phyloP scores from a whole-genome alignment of 2,329 filamentous ascomycete species.

The Phoma sp. region DNA sequence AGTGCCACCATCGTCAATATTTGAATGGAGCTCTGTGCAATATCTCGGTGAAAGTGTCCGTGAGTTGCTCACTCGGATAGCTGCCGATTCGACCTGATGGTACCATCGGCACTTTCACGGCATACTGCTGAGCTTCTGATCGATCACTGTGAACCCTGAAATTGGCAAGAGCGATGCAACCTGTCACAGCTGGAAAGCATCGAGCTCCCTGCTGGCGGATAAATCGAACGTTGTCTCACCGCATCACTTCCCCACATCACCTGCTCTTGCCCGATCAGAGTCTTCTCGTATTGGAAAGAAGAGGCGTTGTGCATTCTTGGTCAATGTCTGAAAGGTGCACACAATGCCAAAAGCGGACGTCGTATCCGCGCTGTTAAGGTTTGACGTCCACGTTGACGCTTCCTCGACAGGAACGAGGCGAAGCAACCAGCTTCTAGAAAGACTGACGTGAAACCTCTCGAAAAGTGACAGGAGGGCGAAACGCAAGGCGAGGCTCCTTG shows the following conservation, averaged over 20 bases:
- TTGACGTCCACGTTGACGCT: conserved; percentile 29
- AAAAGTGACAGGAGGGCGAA: conserved; percentile 33
- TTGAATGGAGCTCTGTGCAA: conserved; percentile 5
- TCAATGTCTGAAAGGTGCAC: conserved; percentile 21
- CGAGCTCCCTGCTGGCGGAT: conserved; percentile 20
- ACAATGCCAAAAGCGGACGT: conserved; percentile 20
- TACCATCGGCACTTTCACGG: conserved; percentile 2
- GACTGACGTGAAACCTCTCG: conserved; percentile 36
- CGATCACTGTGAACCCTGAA: not conserved
- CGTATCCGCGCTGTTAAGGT: conserved; percentile 28
- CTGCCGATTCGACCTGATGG: conserved; percentile 6
- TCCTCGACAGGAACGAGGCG: conserved; percentile 20
- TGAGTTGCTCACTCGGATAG: conserved; percentile 1
- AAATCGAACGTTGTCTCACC: conserved; percentile 29
- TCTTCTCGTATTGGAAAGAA: conserved; percentile 13
- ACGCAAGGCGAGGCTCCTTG: conserved; percentile 25
- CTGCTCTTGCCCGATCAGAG: conserved; percentile 16
- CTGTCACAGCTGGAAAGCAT: conserved; percentile 18
- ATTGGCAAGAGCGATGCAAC: conserved; percentile 14
- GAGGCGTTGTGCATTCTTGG: conserved; percentile 17
- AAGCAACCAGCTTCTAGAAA: conserved; percentile 38
- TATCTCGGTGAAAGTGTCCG: conserved; percentile 3
- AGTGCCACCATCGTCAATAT: conserved; percentile 5
- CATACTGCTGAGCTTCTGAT: conserved; percentile 5
- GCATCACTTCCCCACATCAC: conserved; percentile 28